Conservation (phyloP, 495 filamentous ascomycete genomes). For the Xylaria curta region DNA sequence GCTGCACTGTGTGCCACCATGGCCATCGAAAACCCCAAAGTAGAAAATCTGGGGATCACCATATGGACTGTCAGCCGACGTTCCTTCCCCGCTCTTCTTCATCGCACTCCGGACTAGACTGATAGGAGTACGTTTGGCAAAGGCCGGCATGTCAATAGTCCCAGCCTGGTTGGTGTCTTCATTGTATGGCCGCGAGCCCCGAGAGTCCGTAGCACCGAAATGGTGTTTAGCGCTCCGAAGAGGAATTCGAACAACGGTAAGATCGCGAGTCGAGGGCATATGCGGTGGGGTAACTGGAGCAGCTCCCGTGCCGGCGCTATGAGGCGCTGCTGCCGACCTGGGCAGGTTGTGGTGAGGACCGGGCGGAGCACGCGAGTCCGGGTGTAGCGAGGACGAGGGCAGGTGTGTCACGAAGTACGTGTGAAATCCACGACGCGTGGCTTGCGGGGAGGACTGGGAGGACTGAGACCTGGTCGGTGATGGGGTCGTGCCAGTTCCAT, state of each 20-base stretch:
- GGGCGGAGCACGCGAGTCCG: slow-evolving; percentile 69
- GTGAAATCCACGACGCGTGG: slow-evolving; percentile 71
- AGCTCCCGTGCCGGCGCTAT: slow-evolving; percentile 61
- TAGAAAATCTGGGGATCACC: slow-evolving; percentile 97
- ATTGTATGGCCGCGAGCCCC: slow-evolving; percentile 84
- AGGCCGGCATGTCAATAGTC: slow-evolving; percentile 88
- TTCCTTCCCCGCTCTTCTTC: slow-evolving; percentile 58
- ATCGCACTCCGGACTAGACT: slow-evolving; percentile 62
- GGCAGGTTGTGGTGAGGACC: slow-evolving; percentile 83
- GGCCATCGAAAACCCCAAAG: slow-evolving; percentile 95
- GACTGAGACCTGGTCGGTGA: slow-evolving; percentile 26
- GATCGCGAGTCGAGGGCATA: slow-evolving; percentile 69
- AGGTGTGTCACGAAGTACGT: slow-evolving; percentile 97
- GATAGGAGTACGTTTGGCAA: slow-evolving; percentile 80
- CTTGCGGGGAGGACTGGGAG: slow-evolving; percentile 19
- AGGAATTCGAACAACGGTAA: slow-evolving; percentile 98
- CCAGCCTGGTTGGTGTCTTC: slow-evolving; percentile 96
- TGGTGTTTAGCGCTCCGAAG: slow-evolving; percentile 94
- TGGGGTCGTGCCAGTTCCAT: slow-evolving; percentile 20
- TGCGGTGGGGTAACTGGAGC: slow-evolving; percentile 61
- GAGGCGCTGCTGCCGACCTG: slow-evolving; percentile 80
- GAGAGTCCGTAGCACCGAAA: slow-evolving; percentile 79
- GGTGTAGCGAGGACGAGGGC: slow-evolving; percentile 90
- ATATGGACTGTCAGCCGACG: slow-evolving; percentile 71
- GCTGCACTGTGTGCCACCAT: slow-evolving; percentile 90